Base-by-base conservation (phyloP, 2,329 filamentous ascomycete genomes). In the Graphilbum ipis-grandicollis region DNA sequence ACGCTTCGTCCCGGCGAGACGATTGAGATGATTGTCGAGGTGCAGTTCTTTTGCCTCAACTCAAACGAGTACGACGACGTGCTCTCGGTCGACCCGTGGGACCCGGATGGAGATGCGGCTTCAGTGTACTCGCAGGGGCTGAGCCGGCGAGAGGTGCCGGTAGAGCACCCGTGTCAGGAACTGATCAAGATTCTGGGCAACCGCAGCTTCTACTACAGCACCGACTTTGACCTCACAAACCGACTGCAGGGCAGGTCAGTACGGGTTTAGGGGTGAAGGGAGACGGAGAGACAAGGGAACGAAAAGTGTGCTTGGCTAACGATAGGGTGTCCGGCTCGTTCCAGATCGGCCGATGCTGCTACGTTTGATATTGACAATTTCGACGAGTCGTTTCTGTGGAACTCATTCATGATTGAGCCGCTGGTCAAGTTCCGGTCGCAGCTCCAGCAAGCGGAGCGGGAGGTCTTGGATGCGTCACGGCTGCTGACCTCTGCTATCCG, bases 211-310 rank as follows among this genome's bases (percentile, higher is more conserved):
- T 98, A 96, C 55, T 98, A 94, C 60, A 94, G 85, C 52, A 83
- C 84, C n/a, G 85, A 96, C 55, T 98, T 98, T 54, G 88, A 98
- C 53, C 64, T 98, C 34, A 98, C 90, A 4, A 86, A 93, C 56
- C 72, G 90, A 46, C 60, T 96, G 43, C 90, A 98, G 56, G 80
- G 94, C 51, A 75, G 88, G 71, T 84, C 9, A 17, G 37, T 30
- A 13, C 5, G 21, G 31, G 8, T 28, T n/a, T n/a, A 28, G 25
- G 25, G 25, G 25, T 9, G 25, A 28, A 28, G 25, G 25, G 25
- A 14, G 25, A 28, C 9, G 25, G 25, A 28, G 25, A n/a, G n/a
- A n/a, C n/a, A n/a, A n/a, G n/a, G n/a, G n/a, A n/a, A n/a, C n/a
- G n/a, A n/a, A n/a, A n/a, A n/a, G 9, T 28, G 10, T 28, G 9